Evolutionary conservation across 805 yeast genomes (phyloP).

Genomic region (Cephaloascus fragrans): DNA sequence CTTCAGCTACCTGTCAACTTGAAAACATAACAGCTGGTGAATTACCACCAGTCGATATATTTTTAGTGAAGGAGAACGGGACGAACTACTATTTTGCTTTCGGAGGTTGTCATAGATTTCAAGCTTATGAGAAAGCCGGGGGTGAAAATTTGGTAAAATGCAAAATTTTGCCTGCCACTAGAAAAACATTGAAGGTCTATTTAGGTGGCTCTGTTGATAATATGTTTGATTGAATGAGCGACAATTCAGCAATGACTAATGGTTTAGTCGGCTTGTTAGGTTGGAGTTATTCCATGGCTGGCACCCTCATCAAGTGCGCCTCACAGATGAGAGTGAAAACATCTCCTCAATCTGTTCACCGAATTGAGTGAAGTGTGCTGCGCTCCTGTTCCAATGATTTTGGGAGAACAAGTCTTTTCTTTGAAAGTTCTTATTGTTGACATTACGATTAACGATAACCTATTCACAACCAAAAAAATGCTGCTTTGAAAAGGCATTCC

Average conservation of each 20-base stretch:
- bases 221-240: constrained; percentile 25
- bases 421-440: too few species aligned
- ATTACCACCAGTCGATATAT: constrained; percentile 75
- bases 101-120: constrained; percentile 88
- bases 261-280: too few species aligned
- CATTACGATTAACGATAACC: too few species aligned
- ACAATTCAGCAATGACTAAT: constrained; percentile 2
- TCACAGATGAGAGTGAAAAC: neutral
- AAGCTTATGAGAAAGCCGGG: constrained; percentile 60
- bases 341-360: neutral
- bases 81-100: constrained; percentile 64
- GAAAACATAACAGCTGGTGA: constrained; percentile 48
- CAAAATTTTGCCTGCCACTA: constrained; percentile 68
- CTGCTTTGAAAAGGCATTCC: too few species aligned
- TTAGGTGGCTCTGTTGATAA: constrained; percentile 60
- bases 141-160: constrained; percentile 50
- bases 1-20: constrained; percentile 49
- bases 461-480: too few species aligned
- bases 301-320: too few species aligned
- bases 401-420: too few species aligned
- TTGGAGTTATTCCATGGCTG: too few species aligned
- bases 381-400: too few species aligned
- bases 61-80: constrained; percentile 57
- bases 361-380: neutral
- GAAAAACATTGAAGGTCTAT: constrained; percentile 55